Base-by-base conservation (phyloP, 164 flowering plant genomes). In the Magnolia officinalis region DNA sequence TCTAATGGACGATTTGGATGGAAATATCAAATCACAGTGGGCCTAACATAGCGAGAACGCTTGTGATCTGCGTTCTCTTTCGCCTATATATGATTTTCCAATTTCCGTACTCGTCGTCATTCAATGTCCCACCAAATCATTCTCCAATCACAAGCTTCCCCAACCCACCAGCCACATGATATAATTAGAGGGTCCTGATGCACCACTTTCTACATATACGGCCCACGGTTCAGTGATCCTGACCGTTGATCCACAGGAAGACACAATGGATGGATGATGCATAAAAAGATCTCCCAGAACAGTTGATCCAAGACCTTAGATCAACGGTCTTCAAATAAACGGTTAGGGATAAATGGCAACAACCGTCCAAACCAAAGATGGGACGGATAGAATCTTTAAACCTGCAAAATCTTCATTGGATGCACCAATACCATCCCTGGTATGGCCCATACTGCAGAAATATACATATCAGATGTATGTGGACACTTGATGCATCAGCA, bases 121-220 rank as follows among this genome's bases (percentile, higher is more conserved):
- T 52, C 59, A 52, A 52, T 29, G n/a, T 67, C 71, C 45, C 49
- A 45, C 50, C 18, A 29, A 67, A 67, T 67, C 71, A 67, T 67
- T 29, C 71, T n/a, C 31, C 71, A 67, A 67, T 67, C 71, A 67
- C 45, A 29, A 67, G 71, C 71, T 26, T 29, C 49, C 16, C 45
- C 45, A 67, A 23, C 50, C 70, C 29, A 65, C 26, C 21, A 18
- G 18, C 61, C 16, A 16, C 18, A 16, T 16, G 18, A 55, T 16
- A 10, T 6, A 55, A 37, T 16, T 16, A 55, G 1, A 55, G 18
- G 16, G 18, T 55, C 13, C 13, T 55, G 61, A 55, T 55, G 13
- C 61, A 55, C 61, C 4, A 55, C 13, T 55, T 10, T 16, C 13
- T 55, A 10, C 11, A 55, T 10, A 55, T 55, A 8, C 11, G 16